phyloP scores from a whole-genome alignment of 2,329 filamentous ascomycete species.

The Mycosphaerella sp. region DNA sequence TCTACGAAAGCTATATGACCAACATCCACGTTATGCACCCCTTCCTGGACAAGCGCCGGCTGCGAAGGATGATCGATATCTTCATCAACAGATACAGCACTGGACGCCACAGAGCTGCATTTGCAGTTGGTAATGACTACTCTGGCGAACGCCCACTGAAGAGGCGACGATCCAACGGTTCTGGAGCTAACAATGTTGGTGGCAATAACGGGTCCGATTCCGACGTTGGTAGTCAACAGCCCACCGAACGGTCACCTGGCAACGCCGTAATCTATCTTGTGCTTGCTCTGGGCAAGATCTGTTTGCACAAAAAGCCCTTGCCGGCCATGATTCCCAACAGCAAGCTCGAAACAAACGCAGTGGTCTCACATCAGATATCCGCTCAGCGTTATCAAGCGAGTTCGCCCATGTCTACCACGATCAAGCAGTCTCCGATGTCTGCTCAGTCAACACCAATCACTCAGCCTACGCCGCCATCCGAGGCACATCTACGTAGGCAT shows the following conservation, averaged over 20 bases:
- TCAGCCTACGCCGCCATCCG: slow-evolving; percentile 30
- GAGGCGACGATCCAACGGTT: slow-evolving; percentile 31
- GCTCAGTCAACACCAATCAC: slow-evolving; percentile 34
- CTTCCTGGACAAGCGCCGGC: slow-evolving; percentile 51
- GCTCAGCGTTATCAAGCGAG: slow-evolving; percentile 20
- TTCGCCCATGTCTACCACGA: slow-evolving; percentile 29
- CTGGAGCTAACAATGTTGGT: slow-evolving; percentile 16
- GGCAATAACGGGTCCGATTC: slow-evolving; percentile 6
- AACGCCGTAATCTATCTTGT: slow-evolving; percentile 79
- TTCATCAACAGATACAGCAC: slow-evolving; percentile 48
- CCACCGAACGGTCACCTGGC: slow-evolving; percentile 59
- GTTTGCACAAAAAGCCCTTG: slow-evolving; percentile 48
- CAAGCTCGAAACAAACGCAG: slow-evolving; percentile 32
- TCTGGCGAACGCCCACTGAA: slow-evolving; percentile 26
- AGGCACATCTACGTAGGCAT: slow-evolving; percentile 20
- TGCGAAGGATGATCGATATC: slow-evolving; percentile 48
- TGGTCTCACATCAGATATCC: slow-evolving; percentile 33
- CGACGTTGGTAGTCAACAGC: slow-evolving; percentile 12
- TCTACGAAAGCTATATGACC: slow-evolving; percentile 52
- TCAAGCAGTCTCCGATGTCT: slow-evolving; percentile 37
- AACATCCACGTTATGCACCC: slow-evolving; percentile 61
- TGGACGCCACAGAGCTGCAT: slow-evolving; percentile 24
- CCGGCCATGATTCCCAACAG: slow-evolving; percentile 53
- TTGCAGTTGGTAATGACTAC: slow-evolving; percentile 27
- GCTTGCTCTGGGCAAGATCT: slow-evolving; percentile 81